A percentile compares a stretch with the other conserved stretches of the same genome.
Conservation (phyloP, 352 stramenopile genomes). For the Globisporangium viniferum region DNA sequence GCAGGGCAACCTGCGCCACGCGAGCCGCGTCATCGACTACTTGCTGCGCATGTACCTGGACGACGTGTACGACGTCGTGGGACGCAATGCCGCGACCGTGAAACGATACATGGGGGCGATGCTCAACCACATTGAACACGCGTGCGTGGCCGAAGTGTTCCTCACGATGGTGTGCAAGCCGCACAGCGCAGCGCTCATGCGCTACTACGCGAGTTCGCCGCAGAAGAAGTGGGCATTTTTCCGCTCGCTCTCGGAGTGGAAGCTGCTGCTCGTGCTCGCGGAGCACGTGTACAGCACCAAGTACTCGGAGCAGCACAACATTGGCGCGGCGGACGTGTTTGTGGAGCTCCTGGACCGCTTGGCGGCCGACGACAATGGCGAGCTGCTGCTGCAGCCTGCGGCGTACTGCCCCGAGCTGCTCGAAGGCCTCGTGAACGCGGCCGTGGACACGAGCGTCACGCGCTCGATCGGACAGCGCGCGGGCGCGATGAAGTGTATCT, state of each 20-base stretch:
- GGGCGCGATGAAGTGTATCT: slow-evolving; percentile 82
- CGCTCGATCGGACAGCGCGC: slow-evolving; percentile 62
- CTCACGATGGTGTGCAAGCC: slow-evolving; percentile 85
- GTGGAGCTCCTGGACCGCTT: slow-evolving; percentile 85
- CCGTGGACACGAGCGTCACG: slow-evolving; percentile 34
- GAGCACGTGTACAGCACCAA: slow-evolving; percentile 68
- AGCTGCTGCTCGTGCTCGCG: slow-evolving; percentile 81
- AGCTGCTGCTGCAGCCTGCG: slow-evolving; percentile 82
- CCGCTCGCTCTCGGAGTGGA: slow-evolving; percentile 82
- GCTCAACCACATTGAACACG: slow-evolving; percentile 76
- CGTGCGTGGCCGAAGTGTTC: slow-evolving; percentile 83
- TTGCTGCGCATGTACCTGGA: slow-evolving; percentile 83
- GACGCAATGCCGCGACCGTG: slow-evolving; percentile 51
- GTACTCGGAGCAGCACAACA: slow-evolving; percentile 65
- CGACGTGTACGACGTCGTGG: slow-evolving; percentile 86
- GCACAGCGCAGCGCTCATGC: slow-evolving; percentile 67
- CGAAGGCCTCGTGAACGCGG: slow-evolving; percentile 69
- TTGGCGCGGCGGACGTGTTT: slow-evolving; percentile 86
- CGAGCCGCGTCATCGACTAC: slow-evolving; percentile 85
- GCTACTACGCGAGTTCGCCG: slow-evolving; percentile 63
- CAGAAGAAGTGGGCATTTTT: slow-evolving; percentile 90
- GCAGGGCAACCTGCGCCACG: slow-evolving; percentile 80
- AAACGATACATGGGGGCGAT: slow-evolving; percentile 84
- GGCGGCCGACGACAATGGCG: slow-evolving; percentile 86
- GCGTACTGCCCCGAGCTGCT: slow-evolving; percentile 83